These are phyloP conservation scores for Suillus bovinus DNA, from an alignment of 768 basidiomycete species.

Conservation along the genomic window DNA sequence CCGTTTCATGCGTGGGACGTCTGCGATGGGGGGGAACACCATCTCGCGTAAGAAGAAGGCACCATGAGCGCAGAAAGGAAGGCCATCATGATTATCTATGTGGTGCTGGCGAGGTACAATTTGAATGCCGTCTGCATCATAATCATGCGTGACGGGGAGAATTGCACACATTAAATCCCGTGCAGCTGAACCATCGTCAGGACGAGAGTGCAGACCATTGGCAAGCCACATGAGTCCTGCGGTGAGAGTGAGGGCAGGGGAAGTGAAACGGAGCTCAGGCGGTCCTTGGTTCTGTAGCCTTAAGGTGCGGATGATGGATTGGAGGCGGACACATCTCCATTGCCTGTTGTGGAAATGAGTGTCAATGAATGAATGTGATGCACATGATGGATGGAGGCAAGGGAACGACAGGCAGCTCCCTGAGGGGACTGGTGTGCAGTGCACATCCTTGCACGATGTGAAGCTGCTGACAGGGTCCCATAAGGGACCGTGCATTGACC, in stretches of 20 bases:
- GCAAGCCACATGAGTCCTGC: constrained; percentile 24
- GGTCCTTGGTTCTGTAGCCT: constrained; percentile 10
- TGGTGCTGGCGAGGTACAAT: not conserved
- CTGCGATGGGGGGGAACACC: not conserved
- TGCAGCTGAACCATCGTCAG: constrained; percentile 21
- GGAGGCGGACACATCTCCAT: not conserved
- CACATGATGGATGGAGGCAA: no score
- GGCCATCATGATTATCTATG: not conserved
- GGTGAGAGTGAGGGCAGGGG: constrained; percentile 20
- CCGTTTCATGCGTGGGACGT: not conserved
- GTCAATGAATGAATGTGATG: no score
- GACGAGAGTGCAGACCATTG: constrained; percentile 28
- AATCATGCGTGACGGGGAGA: constrained; percentile 26
- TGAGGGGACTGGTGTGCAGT: no score
- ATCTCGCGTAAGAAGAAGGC: not conserved
- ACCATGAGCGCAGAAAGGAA: not conserved
- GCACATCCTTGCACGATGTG: no score
- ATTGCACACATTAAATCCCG: constrained; percentile 22
- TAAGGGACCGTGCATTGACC: no score
- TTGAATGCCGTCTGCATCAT: not conserved
- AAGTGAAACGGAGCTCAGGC: not conserved
- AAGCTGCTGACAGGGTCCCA: no score
- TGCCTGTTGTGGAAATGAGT: accelerated
- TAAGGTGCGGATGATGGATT: not conserved
- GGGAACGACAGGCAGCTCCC: no score